Conservation (phyloP, 2,329 filamentous ascomycete species). For the Fusarium udum region DNA sequence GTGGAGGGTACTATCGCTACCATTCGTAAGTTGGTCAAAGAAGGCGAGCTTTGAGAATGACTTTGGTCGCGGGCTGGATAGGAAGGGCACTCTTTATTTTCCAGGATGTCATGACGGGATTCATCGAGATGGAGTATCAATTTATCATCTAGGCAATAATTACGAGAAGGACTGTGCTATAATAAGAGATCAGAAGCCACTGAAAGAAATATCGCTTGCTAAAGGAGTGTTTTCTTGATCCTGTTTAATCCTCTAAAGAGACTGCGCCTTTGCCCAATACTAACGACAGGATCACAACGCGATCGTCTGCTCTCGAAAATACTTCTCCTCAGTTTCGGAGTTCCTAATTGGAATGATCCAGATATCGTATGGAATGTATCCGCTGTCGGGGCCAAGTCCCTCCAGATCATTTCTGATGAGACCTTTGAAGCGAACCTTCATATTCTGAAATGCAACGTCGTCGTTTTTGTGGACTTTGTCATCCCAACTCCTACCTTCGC, state of each 20-base stretch:
- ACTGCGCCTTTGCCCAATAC: not conserved
- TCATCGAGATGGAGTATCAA: not conserved
- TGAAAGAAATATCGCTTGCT: not conserved
- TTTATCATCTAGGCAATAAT: not conserved
- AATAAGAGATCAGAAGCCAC: not conserved
- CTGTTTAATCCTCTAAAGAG: not conserved
- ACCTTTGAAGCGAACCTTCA: constrained; percentile 2
- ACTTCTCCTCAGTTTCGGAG: not conserved
- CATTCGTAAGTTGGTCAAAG: constrained; percentile 16
- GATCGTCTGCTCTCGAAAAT: not conserved
- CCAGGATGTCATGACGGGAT: rapidly evolving
- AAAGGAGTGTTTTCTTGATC: not conserved
- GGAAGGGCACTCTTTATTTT: rapidly evolving
- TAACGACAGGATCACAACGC: not conserved
- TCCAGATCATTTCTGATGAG: not conserved
- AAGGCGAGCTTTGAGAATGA: constrained; percentile 9
- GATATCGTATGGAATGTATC: not conserved
- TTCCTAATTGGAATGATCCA: not conserved
- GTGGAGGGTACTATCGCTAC: constrained; percentile 32
- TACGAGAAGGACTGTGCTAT: not conserved
- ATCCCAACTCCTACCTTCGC: constrained; percentile 16
- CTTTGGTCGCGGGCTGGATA: rapidly evolving
- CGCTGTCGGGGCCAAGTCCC: not conserved
- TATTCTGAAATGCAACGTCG: not conserved
- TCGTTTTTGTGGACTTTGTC: not conserved